Percentiles rank a stretch among this genome's conserved stretches.
phyloP scores from a whole-genome alignment of 495 filamentous ascomycete genomes.

The Aspergillus carlsbadensis region DNA sequence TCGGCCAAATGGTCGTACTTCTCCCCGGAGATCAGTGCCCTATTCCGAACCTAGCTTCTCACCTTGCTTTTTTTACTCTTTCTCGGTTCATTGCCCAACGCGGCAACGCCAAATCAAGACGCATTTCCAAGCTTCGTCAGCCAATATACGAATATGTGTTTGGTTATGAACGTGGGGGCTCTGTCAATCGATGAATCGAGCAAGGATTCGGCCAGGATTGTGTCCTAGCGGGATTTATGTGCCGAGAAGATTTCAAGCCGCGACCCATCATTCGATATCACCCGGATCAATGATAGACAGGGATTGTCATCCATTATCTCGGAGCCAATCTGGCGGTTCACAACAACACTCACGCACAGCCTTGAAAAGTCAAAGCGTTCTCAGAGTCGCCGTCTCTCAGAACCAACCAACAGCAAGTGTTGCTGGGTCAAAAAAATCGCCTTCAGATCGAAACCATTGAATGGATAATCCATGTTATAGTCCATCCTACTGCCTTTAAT shows the following conservation, averaged over 20 bases:
- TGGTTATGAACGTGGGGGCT: not conserved
- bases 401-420: no score
- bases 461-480: not conserved
- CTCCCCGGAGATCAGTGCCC: not conserved
- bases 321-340: no score
- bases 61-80: not conserved
- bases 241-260: not conserved
- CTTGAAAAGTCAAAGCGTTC: not conserved
- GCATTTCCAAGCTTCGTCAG: not conserved
- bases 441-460: no score
- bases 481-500: not conserved
- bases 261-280: not conserved
- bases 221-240: not conserved
- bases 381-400: not conserved
- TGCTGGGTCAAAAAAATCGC: no score
- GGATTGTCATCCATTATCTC: not conserved
- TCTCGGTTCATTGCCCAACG: not conserved
- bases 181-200: slow-evolving; percentile 7
- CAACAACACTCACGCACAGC: no score
- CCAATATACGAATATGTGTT: not conserved
- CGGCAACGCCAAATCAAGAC: no score
- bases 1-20: not conserved
- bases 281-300: not conserved
- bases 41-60: not conserved
- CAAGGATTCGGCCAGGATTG: slow-evolving; percentile 4